A percentile compares a stretch with the other conserved stretches of the same genome.
These are phyloP conservation scores for Cyclospora cayetanensis DNA, from an alignment of 169 alveolate genomes.

Conservation along the genomic window DNA sequence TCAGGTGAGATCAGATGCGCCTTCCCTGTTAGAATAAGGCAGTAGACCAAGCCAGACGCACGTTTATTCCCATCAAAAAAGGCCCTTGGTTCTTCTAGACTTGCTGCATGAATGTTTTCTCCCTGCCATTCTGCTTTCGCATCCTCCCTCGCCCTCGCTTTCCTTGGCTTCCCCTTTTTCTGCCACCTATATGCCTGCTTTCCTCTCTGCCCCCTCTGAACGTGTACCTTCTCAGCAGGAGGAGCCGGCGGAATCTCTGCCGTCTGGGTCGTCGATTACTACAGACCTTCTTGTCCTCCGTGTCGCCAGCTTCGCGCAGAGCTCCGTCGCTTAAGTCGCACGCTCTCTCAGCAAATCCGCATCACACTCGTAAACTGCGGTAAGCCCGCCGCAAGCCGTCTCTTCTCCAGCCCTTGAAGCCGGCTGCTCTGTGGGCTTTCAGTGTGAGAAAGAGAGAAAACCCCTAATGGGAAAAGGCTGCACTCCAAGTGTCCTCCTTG, in stretches of 20 bases:
- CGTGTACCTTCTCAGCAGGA: neutral
- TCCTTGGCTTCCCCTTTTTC: too few species aligned
- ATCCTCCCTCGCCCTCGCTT: too few species aligned
- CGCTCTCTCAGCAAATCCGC: neutral
- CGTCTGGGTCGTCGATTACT: conserved; percentile 62
- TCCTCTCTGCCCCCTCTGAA: neutral
- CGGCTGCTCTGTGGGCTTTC: neutral
- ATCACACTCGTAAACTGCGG: conserved; percentile 67
- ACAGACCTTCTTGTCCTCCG: conserved; percentile 51
- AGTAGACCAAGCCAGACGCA: too few species aligned
- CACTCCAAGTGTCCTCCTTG: neutral
- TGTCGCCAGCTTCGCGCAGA: conserved; percentile 46
- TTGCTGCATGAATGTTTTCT: too few species aligned
- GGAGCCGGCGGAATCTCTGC: neutral
- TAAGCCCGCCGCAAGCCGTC: neutral
- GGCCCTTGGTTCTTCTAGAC: too few species aligned
- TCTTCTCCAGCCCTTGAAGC: neutral
- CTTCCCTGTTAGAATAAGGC: too few species aligned
- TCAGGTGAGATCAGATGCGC: too few species aligned
- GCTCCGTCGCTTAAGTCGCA: neutral
- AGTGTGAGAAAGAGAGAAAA: neutral
- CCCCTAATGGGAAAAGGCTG: neutral
- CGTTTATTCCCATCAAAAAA: too few species aligned
- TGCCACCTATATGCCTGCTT: neutral
- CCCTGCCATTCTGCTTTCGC: too few species aligned